Evolutionary conservation across 2,329 filamentous ascomycete species (phyloP), one percentile per base, ranked within the genome.

Genomic region (Xylaria sp.): DNA sequence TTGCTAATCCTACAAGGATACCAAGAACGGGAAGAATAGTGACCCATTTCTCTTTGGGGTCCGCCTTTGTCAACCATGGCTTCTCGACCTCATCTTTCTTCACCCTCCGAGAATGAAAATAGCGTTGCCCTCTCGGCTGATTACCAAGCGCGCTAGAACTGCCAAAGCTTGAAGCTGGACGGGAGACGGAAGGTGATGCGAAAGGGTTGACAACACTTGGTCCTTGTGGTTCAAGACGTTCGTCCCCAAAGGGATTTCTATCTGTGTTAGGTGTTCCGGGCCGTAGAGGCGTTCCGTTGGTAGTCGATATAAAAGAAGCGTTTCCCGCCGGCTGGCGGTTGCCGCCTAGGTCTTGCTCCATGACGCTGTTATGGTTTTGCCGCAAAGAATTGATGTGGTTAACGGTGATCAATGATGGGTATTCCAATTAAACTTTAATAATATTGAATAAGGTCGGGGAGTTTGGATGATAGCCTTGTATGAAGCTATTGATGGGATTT

Each of bases 1-100:
- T 81, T 2, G 79, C 87, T 42, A 95, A 78, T 16, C 93, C 93
- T 16, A 94, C 69, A 2, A 90, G 57, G 59, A 96, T 87, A 55
- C 92, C 93, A 27, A 93, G 78, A 50, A 94, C 77, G 2, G 93
- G 93, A 66, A 97, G 86, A 71, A 95, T 93, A 2, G 91, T 94
- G 9, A 93, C 90, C 93, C 93, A 96, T 82, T 93, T 96, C 84
- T 95, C 92, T 78, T 90, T 91, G 13, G 91, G 90, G 72, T 94
- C 91, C 66, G 84, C 89, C 77, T 90, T 90, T n/a, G 87, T 81
- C 47, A 91, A 81, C 93, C 93, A 96, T 13, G 93, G 91, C 81
- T 92, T 91, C 78, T 93, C 90, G 2, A 93, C 80, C 58, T 92
- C 88, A 50, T 88, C 92, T 78, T 93, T 93, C 77, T 85, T 87